A percentile compares a stretch with the other conserved stretches of the same genome.
Evolutionary conservation across 306 rosid genomes (phyloP).

Genomic region (Lathyrus aphaca): DNA sequence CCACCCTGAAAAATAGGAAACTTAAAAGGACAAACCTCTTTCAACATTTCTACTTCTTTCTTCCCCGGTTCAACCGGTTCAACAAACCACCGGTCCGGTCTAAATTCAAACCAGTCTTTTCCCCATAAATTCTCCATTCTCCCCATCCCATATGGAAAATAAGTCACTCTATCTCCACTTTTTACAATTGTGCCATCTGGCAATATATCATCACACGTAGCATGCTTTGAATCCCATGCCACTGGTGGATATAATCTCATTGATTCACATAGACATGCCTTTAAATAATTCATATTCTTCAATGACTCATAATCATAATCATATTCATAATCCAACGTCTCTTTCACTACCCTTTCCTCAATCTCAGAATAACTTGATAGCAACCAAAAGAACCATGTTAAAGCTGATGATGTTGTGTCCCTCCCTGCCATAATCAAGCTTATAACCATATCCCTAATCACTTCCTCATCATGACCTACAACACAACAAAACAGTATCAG

Average conservation of each 20-base stretch:
- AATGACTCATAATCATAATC: slow-evolving; percentile 50
- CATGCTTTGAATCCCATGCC: slow-evolving; percentile 94
- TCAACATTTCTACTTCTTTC: slow-evolving; percentile 42
- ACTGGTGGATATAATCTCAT: slow-evolving; percentile 93
- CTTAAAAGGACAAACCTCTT: slow-evolving; percentile 59
- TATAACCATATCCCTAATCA: slow-evolving; percentile 75
- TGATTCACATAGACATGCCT: slow-evolving; percentile 79
- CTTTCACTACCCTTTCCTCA: slow-evolving; percentile 55
- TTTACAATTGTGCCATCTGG: slow-evolving; percentile 69
- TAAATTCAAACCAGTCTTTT: slow-evolving; percentile 66
- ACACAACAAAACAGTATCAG: too few relatives aligned
- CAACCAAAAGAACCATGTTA: slow-evolving; percentile 94
- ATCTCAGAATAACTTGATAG: slow-evolving; percentile 50
- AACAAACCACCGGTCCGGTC: slow-evolving; percentile 76
- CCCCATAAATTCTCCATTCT: slow-evolving; percentile 90
- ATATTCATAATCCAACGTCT: slow-evolving; percentile 28
- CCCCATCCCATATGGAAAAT: slow-evolving; percentile 94
- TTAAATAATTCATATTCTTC: slow-evolving; percentile 53
- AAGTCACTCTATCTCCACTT: slow-evolving; percentile 84
- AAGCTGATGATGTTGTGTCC: slow-evolving; percentile 89
- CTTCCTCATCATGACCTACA: slow-evolving; percentile 61
- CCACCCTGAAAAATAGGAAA: slow-evolving; percentile 90
- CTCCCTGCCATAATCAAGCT: slow-evolving; percentile 91
- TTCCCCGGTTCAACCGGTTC: slow-evolving; percentile 46
- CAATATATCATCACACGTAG: slow-evolving; percentile 56